Evolutionary conservation across 2,329 filamentous ascomycete genomes (phyloP), one percentile per base, ranked within the genome.

Genomic region (Atkinsonella texensis): DNA sequence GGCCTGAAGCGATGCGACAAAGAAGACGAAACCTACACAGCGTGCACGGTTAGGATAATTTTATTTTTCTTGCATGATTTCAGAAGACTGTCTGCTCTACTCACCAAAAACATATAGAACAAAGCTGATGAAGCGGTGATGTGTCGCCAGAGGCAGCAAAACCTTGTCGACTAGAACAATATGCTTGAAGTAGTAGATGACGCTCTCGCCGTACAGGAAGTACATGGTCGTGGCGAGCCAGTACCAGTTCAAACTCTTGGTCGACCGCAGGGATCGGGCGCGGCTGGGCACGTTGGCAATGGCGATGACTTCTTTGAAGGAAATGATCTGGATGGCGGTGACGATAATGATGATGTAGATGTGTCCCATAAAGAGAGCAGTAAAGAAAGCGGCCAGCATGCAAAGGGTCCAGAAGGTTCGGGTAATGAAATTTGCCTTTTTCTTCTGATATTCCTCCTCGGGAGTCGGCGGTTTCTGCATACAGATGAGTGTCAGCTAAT

Each of bases 161-260:
- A 97, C 87, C 68, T 86, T 88, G 70, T 98, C 93, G 45, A 98
- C 90, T 53, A 98, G 74, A 43, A 98, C 83, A 59, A 98, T 91
- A 67, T 98, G 93, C 77, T 98, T 98, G 73, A 98, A 98, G 72
- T 98, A 98, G 74, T 98, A 98, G 63, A 98, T 95, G 64, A 98
- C 91, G 62, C 89, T 96, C 72, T 98, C 93, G 64, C 93, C 93
- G 66, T 98, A 98, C 48, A 98, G 76, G 62, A 95, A 98, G 75
- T 98, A 98, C 91, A 98, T 97, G 59, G 91, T 95, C 28, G 87
- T 89, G n/a, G 89, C 93, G 50, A 98, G 78, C 75, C 95, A 98
- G 70, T 98, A 98, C 93, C 93, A 98, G 70, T 97, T 97, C 61
- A 98, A 75, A 59, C 88, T 89, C 74, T 96, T 96, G 58, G 91